Conservation (phyloP, 2,329 filamentous ascomycete genomes). For the Fusarium pseudocircinatum region DNA sequence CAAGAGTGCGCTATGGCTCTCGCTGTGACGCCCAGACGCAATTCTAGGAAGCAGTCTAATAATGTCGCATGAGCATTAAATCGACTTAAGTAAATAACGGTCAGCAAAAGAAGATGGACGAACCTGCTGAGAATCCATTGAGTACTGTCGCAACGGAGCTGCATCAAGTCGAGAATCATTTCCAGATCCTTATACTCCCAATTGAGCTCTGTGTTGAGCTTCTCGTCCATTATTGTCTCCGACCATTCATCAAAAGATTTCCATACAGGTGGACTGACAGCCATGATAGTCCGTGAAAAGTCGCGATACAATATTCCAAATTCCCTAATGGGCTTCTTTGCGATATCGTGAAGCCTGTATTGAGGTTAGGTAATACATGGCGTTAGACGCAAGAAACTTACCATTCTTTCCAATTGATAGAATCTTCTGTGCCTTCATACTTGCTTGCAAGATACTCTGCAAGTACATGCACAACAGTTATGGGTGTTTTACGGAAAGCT, state of each 20-base stretch:
- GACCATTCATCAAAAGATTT: neutral
- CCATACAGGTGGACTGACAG: neutral
- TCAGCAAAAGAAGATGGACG: neutral
- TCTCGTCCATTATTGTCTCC: neutral
- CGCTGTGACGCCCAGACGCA: neutral
- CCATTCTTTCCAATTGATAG: slow-evolving; percentile 15
- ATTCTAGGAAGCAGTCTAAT: slow-evolving; percentile 5
- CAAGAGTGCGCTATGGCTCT: neutral
- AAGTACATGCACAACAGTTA: neutral
- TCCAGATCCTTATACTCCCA: neutral
- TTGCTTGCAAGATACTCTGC: neutral
- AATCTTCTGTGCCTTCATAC: neutral
- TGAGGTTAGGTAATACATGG: neutral
- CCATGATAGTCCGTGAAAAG: neutral
- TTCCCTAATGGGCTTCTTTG: neutral
- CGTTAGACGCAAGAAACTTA: neutral
- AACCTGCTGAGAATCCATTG: slow-evolving; percentile 2
- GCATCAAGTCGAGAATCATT: neutral
- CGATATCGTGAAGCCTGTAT: neutral
- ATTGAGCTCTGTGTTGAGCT: neutral
- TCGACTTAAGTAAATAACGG: neutral
- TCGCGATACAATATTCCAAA: neutral
- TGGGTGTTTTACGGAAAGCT: neutral
- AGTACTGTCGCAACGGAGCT: neutral
- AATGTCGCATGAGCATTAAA: neutral